These are phyloP conservation scores for Adansonia madagascariensis DNA, from an alignment of 441 rosid genomes.

Conservation along the genomic window DNA sequence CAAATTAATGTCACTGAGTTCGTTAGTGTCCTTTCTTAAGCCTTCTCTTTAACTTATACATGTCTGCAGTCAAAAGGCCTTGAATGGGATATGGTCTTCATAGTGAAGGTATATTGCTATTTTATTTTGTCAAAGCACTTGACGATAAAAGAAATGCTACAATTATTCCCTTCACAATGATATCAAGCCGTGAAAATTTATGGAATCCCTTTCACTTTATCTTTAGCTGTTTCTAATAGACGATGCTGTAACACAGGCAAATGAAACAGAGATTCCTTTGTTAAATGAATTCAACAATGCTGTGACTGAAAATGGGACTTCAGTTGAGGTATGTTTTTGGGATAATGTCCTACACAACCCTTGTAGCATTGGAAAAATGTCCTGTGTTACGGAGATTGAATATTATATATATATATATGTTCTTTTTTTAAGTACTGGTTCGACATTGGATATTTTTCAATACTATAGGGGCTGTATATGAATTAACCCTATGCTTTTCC, in stretches of 20 bases:
- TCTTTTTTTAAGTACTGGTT: background rate
- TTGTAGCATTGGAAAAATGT: conserved; percentile 1
- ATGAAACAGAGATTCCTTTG: conserved; percentile 94
- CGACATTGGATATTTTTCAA: background rate
- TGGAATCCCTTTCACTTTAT: background rate
- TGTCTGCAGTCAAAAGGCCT: conserved; percentile 91
- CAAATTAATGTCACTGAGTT: conserved; percentile 21
- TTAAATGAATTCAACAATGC: conserved; percentile 66
- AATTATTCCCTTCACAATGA: conserved; percentile 7
- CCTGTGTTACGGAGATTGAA: background rate
- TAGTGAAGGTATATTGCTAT: conserved; percentile 70
- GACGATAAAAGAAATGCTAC: background rate
- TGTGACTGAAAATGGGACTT: conserved; percentile 56
- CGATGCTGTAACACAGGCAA: conserved; percentile 58
- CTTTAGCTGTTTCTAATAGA: conserved; percentile 1
- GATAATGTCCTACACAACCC: background rate
- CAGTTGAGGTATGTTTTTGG: conserved; percentile 62
- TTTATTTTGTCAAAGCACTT: conserved; percentile 7
- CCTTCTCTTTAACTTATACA: conserved; percentile 25
- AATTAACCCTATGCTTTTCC: conserved; percentile 32
- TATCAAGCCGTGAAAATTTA: conserved; percentile 1
- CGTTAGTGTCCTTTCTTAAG: conserved; percentile 28
- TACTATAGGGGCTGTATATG: background rate
- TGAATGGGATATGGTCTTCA: conserved; percentile 95
- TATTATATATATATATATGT: background rate